Conservation (phyloP, 306 rosid genomes). For the peach (Prunus persica) region Prunus_persica_NCBIv2 NC_034009.1:36550501-36551000, state of each 20-base stretch:
- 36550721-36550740: constrained; percentile 59
- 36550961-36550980: constrained; percentile 30
- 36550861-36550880: constrained; percentile 30
- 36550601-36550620: too few relatives aligned
- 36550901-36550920: background rate
- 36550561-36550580: too few relatives aligned
- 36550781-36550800: constrained; percentile 37
- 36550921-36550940: background rate
- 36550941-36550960: constrained; percentile 41
- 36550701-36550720: constrained; percentile 43
- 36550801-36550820: constrained; percentile 29
- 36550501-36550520: too few relatives aligned
- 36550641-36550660: constrained; percentile 65
- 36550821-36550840: constrained; percentile 38
- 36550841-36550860: constrained; percentile 42
- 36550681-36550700: constrained; percentile 30
- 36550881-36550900: constrained; percentile 1
- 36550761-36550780: constrained; percentile 51
- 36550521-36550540: too few relatives aligned
- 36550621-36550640: too few relatives aligned
- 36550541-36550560: too few relatives aligned
- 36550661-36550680: constrained; percentile 35
- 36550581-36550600: too few relatives aligned
- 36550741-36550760: constrained; percentile 57
- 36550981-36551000: constrained; percentile 19